These are phyloP conservation scores for Cladosporium sp. DNA, from an alignment of 2,329 filamentous ascomycete species.

Conservation along the genomic window DNA sequence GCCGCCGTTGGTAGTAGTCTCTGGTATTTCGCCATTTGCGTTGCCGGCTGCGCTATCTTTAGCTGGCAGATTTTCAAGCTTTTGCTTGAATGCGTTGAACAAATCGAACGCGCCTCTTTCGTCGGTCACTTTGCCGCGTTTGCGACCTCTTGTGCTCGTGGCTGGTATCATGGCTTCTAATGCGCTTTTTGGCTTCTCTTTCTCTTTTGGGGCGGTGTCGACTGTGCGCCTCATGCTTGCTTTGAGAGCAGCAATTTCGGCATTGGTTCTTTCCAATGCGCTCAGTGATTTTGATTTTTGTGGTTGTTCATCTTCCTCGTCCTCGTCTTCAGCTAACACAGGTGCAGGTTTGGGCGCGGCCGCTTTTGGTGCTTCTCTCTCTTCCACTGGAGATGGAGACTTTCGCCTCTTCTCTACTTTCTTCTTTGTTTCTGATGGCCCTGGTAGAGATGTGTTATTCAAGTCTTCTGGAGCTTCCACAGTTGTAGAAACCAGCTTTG, in stretches of 20 bases:
- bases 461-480: slow-evolving; percentile 29
- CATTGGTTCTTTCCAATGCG: slow-evolving; percentile 68
- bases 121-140: slow-evolving; percentile 58
- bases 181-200: slow-evolving; percentile 64
- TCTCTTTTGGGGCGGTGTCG: slow-evolving; percentile 38
- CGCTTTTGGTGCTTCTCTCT: slow-evolving; percentile 18
- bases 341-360: not conserved
- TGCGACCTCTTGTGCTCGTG: slow-evolving; percentile 69
- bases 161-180: slow-evolving; percentile 74
- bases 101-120: slow-evolving; percentile 64
- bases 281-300: slow-evolving; percentile 22
- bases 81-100: slow-evolving; percentile 76
- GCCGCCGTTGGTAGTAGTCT: slow-evolving; percentile 4
- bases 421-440: slow-evolving; percentile 26
- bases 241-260: slow-evolving; percentile 77
- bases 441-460: slow-evolving; percentile 23
- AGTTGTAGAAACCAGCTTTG: slow-evolving; percentile 59
- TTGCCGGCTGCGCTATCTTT: not conserved
- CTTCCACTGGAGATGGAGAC: slow-evolving; percentile 20
- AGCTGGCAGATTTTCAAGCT: slow-evolving; percentile 57
- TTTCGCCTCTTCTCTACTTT: slow-evolving; percentile 20
- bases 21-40: slow-evolving; percentile 10
- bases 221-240: slow-evolving; percentile 73
- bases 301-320: slow-evolving; percentile 24
- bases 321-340: slow-evolving; percentile 25